Evolutionary conservation across 108 stramenopile species (phyloP), one percentile per base, ranked within the genome.

Genomic region (Phaeodactylum tricornutum): DNA sequence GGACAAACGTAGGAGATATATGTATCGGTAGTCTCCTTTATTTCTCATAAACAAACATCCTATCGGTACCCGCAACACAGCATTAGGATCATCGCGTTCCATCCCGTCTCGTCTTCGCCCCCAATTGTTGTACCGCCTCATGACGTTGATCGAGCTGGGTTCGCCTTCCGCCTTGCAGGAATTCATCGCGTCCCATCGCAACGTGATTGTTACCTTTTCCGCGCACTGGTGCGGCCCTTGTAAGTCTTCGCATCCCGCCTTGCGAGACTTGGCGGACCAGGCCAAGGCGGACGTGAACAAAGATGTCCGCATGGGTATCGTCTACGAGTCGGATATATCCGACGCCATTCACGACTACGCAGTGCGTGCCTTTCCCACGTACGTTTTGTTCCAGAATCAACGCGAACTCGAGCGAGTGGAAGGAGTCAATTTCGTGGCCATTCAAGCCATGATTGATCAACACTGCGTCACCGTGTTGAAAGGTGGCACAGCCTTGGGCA

Each of bases 361-460:
- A 1, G 61, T 90, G 17, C 57, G 64, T 16, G 88, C 88, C 38
- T 90, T 86, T 59, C 88, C 88, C 1, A 86, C 88, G 25, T 84
- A 84, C 46, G 67, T 67, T 8, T 38, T 80, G 2, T 86, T 67
- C 36, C 33, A 37, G 4, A 32, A 44, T 6, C 62, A 57, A 17
- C 47, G 29, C 0, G 78, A 82, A 53, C 39, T 68, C 19, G 67
- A 73, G 12, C 69, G 81, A 12, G 72, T 90, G 1, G 68, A 75
- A 39, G 88, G 88, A 6, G 84, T 70, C 27, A 73, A 86, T 50
- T 57, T 90, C 39, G 61, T 63, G 1, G 79, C 67, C 16, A 58
- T 90, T 29, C 44, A 74, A 38, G 43, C 43, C 11, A 56, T 86
- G 67, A 66, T 91, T 22, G 57, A 59, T 15, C 54, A 65, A 46